phyloP scores from a whole-genome alignment of 352 stramenopile genomes.

The Globisporangium mamillatum region DNA sequence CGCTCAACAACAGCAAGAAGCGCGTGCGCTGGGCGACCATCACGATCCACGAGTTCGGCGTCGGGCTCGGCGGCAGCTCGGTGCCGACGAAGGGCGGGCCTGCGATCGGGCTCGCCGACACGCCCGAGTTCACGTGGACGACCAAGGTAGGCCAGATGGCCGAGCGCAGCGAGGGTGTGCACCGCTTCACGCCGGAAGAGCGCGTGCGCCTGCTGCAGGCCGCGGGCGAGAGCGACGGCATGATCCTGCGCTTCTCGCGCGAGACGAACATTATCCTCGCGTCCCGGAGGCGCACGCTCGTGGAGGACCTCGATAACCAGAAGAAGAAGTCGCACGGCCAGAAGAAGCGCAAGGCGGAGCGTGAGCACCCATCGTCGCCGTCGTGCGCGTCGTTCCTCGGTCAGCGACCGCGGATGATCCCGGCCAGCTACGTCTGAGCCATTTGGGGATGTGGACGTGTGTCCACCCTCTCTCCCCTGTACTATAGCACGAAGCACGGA shows the following conservation, averaged over 20 bases:
- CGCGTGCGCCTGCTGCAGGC: constrained; percentile 45
- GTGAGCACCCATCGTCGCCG: constrained; percentile 24
- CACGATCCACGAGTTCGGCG: constrained; percentile 45
- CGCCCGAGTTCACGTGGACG: constrained; percentile 55
- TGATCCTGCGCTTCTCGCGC: constrained; percentile 63
- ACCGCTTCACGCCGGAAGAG: constrained; percentile 51
- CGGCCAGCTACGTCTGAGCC: constrained; percentile 46
- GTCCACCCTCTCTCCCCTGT: neutral
- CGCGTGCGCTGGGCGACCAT: constrained; percentile 39
- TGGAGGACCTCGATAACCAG: constrained; percentile 31
- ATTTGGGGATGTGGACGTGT: neutral
- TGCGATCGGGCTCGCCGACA: constrained; percentile 48
- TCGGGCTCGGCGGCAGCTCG: constrained; percentile 45
- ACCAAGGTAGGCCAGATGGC: constrained; percentile 68
- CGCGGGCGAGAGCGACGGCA: constrained; percentile 53
- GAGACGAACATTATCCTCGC: constrained; percentile 65
- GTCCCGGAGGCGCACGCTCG: constrained; percentile 45
- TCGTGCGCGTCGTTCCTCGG: constrained; percentile 26
- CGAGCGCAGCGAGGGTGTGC: constrained; percentile 52
- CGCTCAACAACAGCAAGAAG: constrained; percentile 36
- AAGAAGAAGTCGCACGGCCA: constrained; percentile 24
- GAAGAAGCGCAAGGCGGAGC: constrained; percentile 36
- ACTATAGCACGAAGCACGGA: neutral
- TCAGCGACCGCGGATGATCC: constrained; percentile 37
- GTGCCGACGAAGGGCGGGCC: constrained; percentile 49